Conservation (phyloP, 2,329 filamentous ascomycete species). For the Akanthomyces lecanii region DNA sequence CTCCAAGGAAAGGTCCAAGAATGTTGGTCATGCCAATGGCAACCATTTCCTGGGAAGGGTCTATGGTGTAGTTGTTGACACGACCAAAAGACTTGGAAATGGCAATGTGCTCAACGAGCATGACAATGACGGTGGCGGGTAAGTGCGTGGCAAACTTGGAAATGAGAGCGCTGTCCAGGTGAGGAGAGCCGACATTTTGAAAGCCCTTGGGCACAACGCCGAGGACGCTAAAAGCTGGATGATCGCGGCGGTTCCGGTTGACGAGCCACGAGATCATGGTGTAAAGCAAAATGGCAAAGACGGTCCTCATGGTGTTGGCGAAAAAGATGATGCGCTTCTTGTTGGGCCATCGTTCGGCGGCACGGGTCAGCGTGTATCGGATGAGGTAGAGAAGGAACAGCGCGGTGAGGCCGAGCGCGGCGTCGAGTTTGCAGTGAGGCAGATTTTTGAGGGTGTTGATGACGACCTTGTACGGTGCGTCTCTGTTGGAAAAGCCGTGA, state of each 20-base stretch:
- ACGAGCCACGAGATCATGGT: slow-evolving; percentile 84
- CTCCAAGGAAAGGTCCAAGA: slow-evolving; percentile 73
- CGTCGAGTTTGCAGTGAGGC: slow-evolving; percentile 64
- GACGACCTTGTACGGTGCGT: slow-evolving; percentile 73
- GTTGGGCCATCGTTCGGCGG: slow-evolving; percentile 65
- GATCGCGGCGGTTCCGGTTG: slow-evolving; percentile 62
- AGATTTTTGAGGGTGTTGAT: slow-evolving; percentile 78
- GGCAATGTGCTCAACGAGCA: slow-evolving; percentile 76
- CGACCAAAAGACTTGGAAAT: slow-evolving; percentile 80
- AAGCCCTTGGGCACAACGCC: slow-evolving; percentile 70
- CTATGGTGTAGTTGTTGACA: slow-evolving; percentile 76
- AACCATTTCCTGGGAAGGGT: slow-evolving; percentile 75
- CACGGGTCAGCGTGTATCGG: slow-evolving; percentile 58
- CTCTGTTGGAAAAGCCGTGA: slow-evolving; percentile 67
- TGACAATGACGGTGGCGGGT: slow-evolving; percentile 70
- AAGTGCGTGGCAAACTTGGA: slow-evolving; percentile 57
- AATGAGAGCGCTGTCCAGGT: slow-evolving; percentile 14
- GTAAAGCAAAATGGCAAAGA: slow-evolving; percentile 87
- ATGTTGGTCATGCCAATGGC: slow-evolving; percentile 73
- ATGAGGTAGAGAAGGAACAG: slow-evolving; percentile 73
- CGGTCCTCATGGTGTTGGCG: slow-evolving; percentile 81
- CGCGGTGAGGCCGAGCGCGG: slow-evolving; percentile 82
- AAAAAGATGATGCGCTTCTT: slow-evolving; percentile 81
- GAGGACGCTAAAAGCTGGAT: slow-evolving; percentile 71
- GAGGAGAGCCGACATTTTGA: slow-evolving; percentile 20